Percentiles rank a stretch among this genome's conserved stretches.
phyloP scores from a whole-genome alignment of 1,284 basidiomycete genomes.

The Clitocybe nebularis region DNA sequence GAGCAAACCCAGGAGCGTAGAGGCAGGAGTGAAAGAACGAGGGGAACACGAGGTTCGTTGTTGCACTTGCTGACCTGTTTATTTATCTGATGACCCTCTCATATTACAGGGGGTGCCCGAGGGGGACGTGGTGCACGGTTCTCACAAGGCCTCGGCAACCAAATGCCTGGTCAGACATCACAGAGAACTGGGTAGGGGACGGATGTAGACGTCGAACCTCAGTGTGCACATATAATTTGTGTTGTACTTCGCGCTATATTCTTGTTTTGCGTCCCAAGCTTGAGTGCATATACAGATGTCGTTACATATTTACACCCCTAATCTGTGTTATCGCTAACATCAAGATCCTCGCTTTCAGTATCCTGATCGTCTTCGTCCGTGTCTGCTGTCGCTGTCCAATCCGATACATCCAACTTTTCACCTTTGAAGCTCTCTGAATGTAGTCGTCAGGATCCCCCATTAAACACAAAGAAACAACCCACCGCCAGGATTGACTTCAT shows the following conservation, averaged over 20 bases:
- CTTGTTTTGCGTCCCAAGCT: too few species aligned
- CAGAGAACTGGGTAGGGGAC: slow-evolving; percentile 21
- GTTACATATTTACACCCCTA: neutral
- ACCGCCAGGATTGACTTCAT: slow-evolving; percentile 77
- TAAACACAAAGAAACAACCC: slow-evolving; percentile 22
- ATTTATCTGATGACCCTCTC: neutral
- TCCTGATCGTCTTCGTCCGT: slow-evolving; percentile 26
- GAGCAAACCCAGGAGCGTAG: slow-evolving; percentile 73
- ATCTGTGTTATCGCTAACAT: slow-evolving; percentile 11
- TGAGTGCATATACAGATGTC: neutral
- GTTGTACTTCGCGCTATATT: too few species aligned
- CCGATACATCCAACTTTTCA: slow-evolving; percentile 61
- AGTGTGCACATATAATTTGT: too few species aligned
- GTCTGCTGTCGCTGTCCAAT: slow-evolving; percentile 49
- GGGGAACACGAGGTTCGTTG: slow-evolving; percentile 54
- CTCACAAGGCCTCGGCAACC: slow-evolving; percentile 74
- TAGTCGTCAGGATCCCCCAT: too few species aligned
- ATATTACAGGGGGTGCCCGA: slow-evolving; percentile 49
- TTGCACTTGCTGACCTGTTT: neutral
- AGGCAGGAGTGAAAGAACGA: slow-evolving; percentile 61
- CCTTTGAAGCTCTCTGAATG: slow-evolving; percentile 51
- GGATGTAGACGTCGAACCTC: too few species aligned
- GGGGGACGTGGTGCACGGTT: slow-evolving; percentile 71
- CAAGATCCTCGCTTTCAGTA: slow-evolving; percentile 24
- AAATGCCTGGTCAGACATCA: slow-evolving; percentile 51